A percentile compares a stretch with the other conserved stretches of the same genome.
Evolutionary conservation across 2,329 filamentous ascomycete genomes (phyloP).

Genomic region (Penicillium hordei): DNA sequence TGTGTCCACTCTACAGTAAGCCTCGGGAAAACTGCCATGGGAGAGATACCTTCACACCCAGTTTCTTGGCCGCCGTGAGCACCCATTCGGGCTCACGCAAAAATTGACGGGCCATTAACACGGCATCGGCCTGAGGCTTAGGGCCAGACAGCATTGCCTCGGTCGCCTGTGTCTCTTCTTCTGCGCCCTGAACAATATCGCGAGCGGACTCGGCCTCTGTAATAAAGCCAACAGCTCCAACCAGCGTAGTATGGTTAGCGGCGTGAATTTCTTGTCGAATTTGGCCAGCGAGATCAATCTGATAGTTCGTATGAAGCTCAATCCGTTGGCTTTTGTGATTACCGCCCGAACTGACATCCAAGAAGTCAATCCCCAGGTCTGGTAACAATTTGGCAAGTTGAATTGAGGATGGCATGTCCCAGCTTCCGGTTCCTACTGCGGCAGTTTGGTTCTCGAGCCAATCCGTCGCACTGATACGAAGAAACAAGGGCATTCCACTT

Average conservation of each 20-base stretch:
- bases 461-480: slow-evolving; percentile 70
- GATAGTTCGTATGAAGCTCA: slow-evolving; percentile 50
- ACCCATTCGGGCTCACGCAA: slow-evolving; percentile 58
- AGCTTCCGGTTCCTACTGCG: slow-evolving; percentile 31
- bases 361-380: slow-evolving; percentile 44
- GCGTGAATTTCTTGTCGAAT: slow-evolving; percentile 44
- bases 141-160: slow-evolving; percentile 28
- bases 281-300: slow-evolving; percentile 49
- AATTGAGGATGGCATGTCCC: slow-evolving; percentile 44
- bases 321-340: slow-evolving; percentile 49
- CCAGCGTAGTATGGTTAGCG: slow-evolving; percentile 43
- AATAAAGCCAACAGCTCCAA: slow-evolving; percentile 56
- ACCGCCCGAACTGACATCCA: slow-evolving; percentile 49
- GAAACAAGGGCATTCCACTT: slow-evolving; percentile 65
- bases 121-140: slow-evolving; percentile 46
- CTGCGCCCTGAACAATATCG: slow-evolving; percentile 45
- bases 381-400: slow-evolving; percentile 44
- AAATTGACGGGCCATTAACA: slow-evolving; percentile 56
- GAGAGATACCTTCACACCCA: slow-evolving; percentile 51
- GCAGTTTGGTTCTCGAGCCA: slow-evolving; percentile 59
- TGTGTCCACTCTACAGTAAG: slow-evolving; percentile 1
- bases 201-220: slow-evolving; percentile 54
- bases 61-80: slow-evolving; percentile 50
- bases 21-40: slow-evolving; percentile 49
- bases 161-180: slow-evolving; percentile 30